These are phyloP conservation scores for Coniosporium apollinis DNA, from an alignment of 495 filamentous ascomycete species.

Conservation along the genomic window DNA sequence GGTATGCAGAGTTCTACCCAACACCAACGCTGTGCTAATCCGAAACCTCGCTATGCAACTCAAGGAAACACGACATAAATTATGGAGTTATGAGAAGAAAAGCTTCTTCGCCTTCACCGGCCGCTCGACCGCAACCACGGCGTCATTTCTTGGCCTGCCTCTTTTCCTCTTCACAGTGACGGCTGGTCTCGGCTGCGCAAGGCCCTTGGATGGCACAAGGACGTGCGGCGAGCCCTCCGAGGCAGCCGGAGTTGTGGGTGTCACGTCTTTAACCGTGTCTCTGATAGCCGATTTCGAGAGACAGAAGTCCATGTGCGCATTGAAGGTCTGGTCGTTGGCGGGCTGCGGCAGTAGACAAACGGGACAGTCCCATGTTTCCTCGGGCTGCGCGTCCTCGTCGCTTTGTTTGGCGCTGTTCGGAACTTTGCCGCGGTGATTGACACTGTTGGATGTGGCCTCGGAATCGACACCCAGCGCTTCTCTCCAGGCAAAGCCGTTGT, in stretches of 20 bases:
- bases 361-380: conserved; percentile 59
- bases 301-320: conserved; percentile 88
- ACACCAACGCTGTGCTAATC: neutral
- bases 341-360: conserved; percentile 61
- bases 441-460: conserved; percentile 1
- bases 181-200: neutral
- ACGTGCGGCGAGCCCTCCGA: too few relatives aligned
- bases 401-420: too few relatives aligned
- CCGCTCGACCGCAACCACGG: neutral
- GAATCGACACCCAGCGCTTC: conserved; percentile 7
- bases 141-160: conserved; percentile 2
- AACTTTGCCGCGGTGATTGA: too few relatives aligned
- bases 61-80: neutral
- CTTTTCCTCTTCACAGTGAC: conserved; percentile 4
- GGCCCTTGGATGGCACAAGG: neutral
- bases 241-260: neutral
- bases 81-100: conserved; percentile 1
- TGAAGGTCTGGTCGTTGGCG: conserved; percentile 65
- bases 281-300: conserved; percentile 73
- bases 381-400: conserved; percentile 11
- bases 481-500: conserved; percentile 32
- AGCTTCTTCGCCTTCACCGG: conserved; percentile 1
- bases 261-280: conserved; percentile 46
- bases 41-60: neutral
- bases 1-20: too few relatives aligned